These are phyloP conservation scores for Naganishia albida DNA, from an alignment of 1,284 basidiomycete species.

Conservation along the genomic window DNA sequence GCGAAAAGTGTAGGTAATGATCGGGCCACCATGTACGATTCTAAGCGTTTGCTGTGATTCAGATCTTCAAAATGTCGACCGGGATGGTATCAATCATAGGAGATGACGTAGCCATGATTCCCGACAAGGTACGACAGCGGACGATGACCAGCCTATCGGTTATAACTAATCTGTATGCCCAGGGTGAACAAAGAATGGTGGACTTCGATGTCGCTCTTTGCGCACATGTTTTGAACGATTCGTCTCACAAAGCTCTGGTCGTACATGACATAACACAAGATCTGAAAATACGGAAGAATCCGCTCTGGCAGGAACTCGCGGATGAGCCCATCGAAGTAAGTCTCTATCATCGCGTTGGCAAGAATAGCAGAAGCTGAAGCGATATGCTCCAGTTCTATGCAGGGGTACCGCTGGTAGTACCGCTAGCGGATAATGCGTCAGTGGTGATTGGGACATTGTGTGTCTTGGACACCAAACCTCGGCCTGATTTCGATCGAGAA, in stretches of 20 bases:
- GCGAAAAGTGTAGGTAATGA: conserved; percentile 22
- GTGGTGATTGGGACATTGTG: conserved; percentile 42
- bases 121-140: not conserved
- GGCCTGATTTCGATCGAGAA: conserved; percentile 40
- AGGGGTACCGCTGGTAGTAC: conserved; percentile 20
- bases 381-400: conserved; percentile 21
- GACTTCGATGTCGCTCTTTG: not conserved
- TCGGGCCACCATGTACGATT: too few species aligned
- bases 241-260: not conserved
- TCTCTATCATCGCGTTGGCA: not conserved
- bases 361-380: not conserved
- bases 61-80: conserved; percentile 5
- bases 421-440: not conserved
- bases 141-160: not conserved
- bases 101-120: conserved; percentile 16
- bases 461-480: conserved; percentile 38
- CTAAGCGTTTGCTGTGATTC: not conserved
- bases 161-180: not conserved
- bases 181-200: not conserved
- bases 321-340: not conserved
- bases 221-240: conserved; percentile 5
- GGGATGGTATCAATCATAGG: conserved; percentile 23
- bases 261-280: conserved; percentile 1
- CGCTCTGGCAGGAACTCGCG: conserved; percentile 4
- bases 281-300: not conserved